Conservation (phyloP, 345 rosid species). For the Sisymbrium altissimum region DNA sequence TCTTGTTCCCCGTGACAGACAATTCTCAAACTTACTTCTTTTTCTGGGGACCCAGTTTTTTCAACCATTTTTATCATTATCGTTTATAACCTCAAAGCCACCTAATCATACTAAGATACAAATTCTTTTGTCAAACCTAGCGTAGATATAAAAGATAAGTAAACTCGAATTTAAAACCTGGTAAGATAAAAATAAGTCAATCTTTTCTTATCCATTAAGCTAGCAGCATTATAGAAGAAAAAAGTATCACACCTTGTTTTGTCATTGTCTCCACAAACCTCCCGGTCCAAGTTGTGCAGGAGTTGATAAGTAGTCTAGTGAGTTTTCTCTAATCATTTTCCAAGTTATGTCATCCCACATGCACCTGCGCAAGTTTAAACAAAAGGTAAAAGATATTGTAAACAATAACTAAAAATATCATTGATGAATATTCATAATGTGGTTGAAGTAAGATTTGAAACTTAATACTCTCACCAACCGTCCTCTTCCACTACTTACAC, state of each 20-base stretch:
- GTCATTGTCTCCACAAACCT: conserved; percentile 4
- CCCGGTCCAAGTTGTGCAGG: not conserved
- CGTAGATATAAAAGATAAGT: not conserved
- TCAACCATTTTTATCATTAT: not conserved
- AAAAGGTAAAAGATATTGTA: not conserved
- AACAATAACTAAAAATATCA: not conserved
- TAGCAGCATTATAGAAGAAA: not conserved
- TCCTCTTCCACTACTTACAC: conserved; percentile 23
- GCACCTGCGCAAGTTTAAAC: not conserved
- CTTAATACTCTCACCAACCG: conserved; percentile 11
- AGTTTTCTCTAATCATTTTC: not conserved
- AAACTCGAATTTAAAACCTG: not conserved
- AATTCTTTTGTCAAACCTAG: not conserved
- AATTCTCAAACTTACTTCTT: conserved; percentile 10
- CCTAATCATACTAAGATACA: not conserved
- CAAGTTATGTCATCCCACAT: not conserved
- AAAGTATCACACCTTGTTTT: not conserved
- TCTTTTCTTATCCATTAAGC: not conserved
- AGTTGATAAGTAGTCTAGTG: not conserved
- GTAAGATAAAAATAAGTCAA: not conserved
- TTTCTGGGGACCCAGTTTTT: conserved; percentile 19
- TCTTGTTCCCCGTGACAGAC: conserved; percentile 28
- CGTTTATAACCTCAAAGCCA: not conserved
- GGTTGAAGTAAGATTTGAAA: not conserved
- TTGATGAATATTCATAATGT: not conserved